These are phyloP conservation scores for Papilionanthe hybrid DNA, from an alignment of 116 monocot species.

Conservation along the genomic window DNA sequence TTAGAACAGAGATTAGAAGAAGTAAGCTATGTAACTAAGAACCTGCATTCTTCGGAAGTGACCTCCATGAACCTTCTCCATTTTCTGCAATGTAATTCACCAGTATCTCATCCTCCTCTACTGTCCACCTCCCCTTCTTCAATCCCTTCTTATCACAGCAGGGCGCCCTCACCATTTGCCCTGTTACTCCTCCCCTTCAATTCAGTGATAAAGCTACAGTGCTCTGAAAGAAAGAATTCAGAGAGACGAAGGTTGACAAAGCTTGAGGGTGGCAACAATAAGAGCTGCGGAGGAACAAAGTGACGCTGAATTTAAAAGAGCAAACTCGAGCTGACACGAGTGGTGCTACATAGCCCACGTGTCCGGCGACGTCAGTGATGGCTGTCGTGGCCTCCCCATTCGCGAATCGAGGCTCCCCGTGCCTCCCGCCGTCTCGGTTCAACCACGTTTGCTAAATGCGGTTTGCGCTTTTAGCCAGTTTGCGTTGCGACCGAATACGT, in stretches of 20 bases:
- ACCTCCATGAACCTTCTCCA: conserved; percentile 27
- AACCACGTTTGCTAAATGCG: neutral
- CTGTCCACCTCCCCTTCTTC: conserved; percentile 23
- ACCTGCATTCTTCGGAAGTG: conserved; percentile 31
- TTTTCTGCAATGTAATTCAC: conserved; percentile 19
- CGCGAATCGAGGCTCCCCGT: neutral
- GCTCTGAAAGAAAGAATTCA: neutral
- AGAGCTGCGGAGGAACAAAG: neutral
- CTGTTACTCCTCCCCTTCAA: neutral
- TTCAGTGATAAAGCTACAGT: neutral
- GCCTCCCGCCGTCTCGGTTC: neutral
- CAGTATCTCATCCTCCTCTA: conserved; percentile 24
- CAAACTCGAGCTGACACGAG: neutral
- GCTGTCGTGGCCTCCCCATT: neutral
- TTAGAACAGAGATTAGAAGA: neutral
- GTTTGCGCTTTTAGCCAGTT: no score
- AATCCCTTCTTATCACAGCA: conserved; percentile 21
- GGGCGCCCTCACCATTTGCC: conserved; percentile 17
- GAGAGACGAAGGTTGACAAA: neutral
- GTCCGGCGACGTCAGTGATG: neutral
- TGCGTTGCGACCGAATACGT: no score
- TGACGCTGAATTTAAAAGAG: neutral
- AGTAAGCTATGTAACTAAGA: neutral
- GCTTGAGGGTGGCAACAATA: neutral
- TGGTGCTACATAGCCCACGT: neutral